Conservation (phyloP, 495 filamentous ascomycete species). For the Penicillium angulare region DNA sequence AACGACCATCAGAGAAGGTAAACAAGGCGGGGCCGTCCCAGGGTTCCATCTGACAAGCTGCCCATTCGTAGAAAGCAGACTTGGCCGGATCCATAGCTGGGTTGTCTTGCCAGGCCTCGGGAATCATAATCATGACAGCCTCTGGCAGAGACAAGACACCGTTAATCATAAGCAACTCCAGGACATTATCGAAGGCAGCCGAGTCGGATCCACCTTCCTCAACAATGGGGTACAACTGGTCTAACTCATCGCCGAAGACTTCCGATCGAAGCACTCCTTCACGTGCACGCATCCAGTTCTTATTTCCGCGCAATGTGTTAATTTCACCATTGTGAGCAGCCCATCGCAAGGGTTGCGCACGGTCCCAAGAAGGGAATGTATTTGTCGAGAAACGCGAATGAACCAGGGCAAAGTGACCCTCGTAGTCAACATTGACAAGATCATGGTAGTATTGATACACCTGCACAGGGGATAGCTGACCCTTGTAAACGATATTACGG, state of each 20-base stretch:
- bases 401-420: conserved; percentile 95
- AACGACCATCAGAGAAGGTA: conserved; percentile 96
- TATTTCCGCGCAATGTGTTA: conserved; percentile 97
- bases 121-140: conserved; percentile 98
- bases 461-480: conserved; percentile 91
- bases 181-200: conserved; percentile 96
- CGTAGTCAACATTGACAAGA: conserved; percentile 94
- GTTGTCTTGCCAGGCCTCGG: conserved; percentile 98
- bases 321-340: conserved; percentile 99
- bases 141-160: conserved; percentile 95
- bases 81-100: conserved; percentile 89
- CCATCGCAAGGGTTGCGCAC: conserved; percentile 95
- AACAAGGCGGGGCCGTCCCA: conserved; percentile 99
- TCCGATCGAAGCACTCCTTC: conserved; percentile 94
- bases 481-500: conserved; percentile 99
- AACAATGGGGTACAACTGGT: conserved; percentile 89
- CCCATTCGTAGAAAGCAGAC: conserved; percentile 99
- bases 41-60: conserved; percentile 98
- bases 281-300: conserved; percentile 99
- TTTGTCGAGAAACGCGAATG: conserved; percentile 99
- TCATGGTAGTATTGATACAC: conserved; percentile 99
- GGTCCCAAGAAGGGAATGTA: conserved; percentile 99
- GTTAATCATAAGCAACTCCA: conserved; percentile 94
- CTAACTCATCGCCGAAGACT: conserved; percentile 90
- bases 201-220: conserved; percentile 98